Base-by-base conservation (phyloP, 2,329 filamentous ascomycete species). In the Monilinia fructicola region DNA sequence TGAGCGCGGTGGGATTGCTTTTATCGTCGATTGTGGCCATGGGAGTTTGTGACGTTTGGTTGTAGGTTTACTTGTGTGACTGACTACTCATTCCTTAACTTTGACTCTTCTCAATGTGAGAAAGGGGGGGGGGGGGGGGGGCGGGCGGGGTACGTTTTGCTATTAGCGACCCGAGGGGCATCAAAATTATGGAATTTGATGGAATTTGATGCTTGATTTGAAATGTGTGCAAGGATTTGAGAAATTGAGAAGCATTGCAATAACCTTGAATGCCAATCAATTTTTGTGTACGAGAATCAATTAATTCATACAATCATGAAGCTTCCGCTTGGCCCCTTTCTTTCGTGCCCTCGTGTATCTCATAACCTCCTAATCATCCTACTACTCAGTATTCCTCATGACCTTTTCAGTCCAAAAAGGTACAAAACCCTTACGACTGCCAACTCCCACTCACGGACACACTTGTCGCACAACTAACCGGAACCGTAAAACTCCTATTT, bases 401-500 rank as follows among this genome's bases (percentile, higher is more conserved):
- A 9, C 4, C 18, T 28, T 59, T 21, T 5, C 14, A 4, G 6
- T 42, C 14, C 10, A 16, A 42, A 26, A 53, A 52, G 9, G 2
- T 5, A 28, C 42, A 23, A 46, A 16, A 11, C 18, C 12, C 12
- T 31, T 21, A 66, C 48, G 46, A 26, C 44, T 73, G 72, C 73
- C 73, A 75, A 6, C 50, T 70, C 38, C 69, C 69, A 56, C 65
- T 71, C 12, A 75, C 71, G 31, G 68, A 67, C 12, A 54, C 69
- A 44, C 69, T 69, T 10, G 71, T 73, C 4, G 71, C 71, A 70
- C 72, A 74, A n/a, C 52, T 55, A 2, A 59, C 54, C 1, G 74
- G 74, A 14, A 76, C 73, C 1, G 72, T 76, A 52, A 70, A 73
- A 44, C 67, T 71, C 55, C 69, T 71, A 68, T 76, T 75, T 9